Evolutionary conservation across 805 yeast genomes (phyloP), one percentile per base, ranked within the genome.

Genomic region (Maudiozyma pseudohumilis): DNA sequence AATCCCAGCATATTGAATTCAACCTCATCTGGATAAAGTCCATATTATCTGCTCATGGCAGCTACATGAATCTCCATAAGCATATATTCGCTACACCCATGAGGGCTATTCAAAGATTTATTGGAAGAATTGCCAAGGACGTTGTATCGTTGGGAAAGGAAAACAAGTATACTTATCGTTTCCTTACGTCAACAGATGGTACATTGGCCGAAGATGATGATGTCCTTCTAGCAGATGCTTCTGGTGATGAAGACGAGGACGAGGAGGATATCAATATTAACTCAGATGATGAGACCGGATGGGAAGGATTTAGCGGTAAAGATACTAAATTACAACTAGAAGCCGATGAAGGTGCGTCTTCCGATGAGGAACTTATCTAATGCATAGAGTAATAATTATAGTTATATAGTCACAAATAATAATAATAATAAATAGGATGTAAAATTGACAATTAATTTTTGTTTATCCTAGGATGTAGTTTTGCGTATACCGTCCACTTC

Each of bases 1-100:
- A 79, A 3, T 75, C 86, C 5, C 87, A 75, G 24, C 97, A 92
- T 60, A 56, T 89, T 18, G 96, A 92, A 62, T 87, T 78, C 63
- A 77, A 79, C 49, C 58, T 92, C 44, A 48, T 81, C 9, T 92
- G 98, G 97, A 69, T 89, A 24, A 75, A 78, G 47, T 64, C 71
- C 12, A 49, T 87, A 4, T 59, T 92, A 13, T 68, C 80, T 1
- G 59, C 69, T 15, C 96, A 89, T 55, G 97, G 98, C 10, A 70
- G 70, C 45, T 80, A 74, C 57, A 80, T 92, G 37, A 69, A 74
- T 29, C 58, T 59, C 10, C 71, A 81, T 50, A 77, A 75, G 50
- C 76, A 71, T 43, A 70, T 75, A 36, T 83, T 80, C 49, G 66
- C 76, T 2, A 72, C 77, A 40, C 68, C 80, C 0, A 55, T 85